Conservation (phyloP, 2,329 filamentous ascomycete species). For the Pseudocercospora vitis region DNA sequence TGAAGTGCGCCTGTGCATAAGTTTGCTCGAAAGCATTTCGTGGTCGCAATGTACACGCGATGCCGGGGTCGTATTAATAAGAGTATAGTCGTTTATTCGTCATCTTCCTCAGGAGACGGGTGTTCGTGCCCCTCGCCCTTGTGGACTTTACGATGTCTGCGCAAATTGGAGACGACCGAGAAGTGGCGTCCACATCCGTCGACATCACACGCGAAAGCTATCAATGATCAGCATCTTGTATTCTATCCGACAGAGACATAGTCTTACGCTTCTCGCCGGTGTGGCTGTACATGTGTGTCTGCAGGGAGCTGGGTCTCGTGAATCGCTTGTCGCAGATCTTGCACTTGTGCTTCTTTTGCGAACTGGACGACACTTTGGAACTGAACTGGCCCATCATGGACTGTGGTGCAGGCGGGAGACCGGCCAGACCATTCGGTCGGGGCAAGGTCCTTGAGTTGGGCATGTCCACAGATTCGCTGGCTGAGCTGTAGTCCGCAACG, state of each 20-base stretch:
- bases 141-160: conserved; percentile 94
- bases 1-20: conserved; percentile 15
- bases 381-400: conserved; percentile 99
- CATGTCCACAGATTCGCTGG: conserved; percentile 79
- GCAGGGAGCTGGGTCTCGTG: conserved; percentile 87
- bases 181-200: conserved; percentile 95
- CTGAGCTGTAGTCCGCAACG: conserved; percentile 90
- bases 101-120: conserved; percentile 51
- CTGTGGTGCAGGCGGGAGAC: conserved; percentile 77
- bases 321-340: conserved; percentile 98
- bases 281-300: conserved; percentile 98
- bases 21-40: neutral
- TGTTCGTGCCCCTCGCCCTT: conserved; percentile 63
- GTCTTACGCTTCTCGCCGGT: conserved; percentile 95
- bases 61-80: conserved; percentile 2
- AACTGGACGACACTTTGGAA: conserved; percentile 91
- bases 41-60: conserved; percentile 3
- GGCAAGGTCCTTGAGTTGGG: conserved; percentile 80
- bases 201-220: conserved; percentile 91
- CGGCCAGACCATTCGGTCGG: conserved; percentile 66
- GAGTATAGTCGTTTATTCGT: conserved; percentile 28
- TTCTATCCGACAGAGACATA: neutral
- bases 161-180: conserved; percentile 93
- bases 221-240: conserved; percentile 11
- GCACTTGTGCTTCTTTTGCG: conserved; percentile 99